Base-by-base conservation (phyloP, 176 grass and related monocot species). In the Sorghum bicolor region DNA sequence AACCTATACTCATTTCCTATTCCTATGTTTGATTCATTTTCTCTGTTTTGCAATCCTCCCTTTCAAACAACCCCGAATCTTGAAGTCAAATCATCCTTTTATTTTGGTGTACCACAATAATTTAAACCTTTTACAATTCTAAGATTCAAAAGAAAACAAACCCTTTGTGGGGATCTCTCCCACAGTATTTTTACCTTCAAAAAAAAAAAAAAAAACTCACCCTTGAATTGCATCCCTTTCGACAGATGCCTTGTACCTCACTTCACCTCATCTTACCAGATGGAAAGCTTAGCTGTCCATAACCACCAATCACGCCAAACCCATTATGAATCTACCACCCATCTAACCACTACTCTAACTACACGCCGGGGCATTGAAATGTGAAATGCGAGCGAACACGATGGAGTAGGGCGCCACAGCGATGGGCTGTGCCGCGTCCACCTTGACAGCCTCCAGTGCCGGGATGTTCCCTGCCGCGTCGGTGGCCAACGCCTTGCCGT, bases 401-500 rank as follows among this genome's bases (percentile, higher is more conserved):
- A 97, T 88, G 70, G 91, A 94, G 78, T 64, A 63, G 0, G 91
- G 86, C 2, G 80, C 77, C 7, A 97, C 50, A 5, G 24, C 57
- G 17, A 94, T 83, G 41, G 87, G 84, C 75, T 70, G 41, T 22
- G 89, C 45, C 2, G 52, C 87, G 6, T 82, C 74, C 67, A 91
- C 84, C 22, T 24, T 30, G 2, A 84, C 76, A 16, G 78, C 84
- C 25, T 88, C 77, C 11, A 91, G 12, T 13, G 47, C 58, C 33
- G 94, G 94, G 74, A 97, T 94, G 66, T 38, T 80, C 11, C 87
- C 91, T 8, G 86, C 34, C 19, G 85, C 76, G 68, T 80, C 89
- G 15, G 90, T 76, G 50, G 67, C 85, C 87, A 94, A 67, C 43
- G 86, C 55, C 61, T 11, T 82, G 52, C 91, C 91, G 77, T 97